These are phyloP conservation scores for Eimeria praecox DNA, from an alignment of 169 alveolate species.

Conservation along the genomic window DNA sequence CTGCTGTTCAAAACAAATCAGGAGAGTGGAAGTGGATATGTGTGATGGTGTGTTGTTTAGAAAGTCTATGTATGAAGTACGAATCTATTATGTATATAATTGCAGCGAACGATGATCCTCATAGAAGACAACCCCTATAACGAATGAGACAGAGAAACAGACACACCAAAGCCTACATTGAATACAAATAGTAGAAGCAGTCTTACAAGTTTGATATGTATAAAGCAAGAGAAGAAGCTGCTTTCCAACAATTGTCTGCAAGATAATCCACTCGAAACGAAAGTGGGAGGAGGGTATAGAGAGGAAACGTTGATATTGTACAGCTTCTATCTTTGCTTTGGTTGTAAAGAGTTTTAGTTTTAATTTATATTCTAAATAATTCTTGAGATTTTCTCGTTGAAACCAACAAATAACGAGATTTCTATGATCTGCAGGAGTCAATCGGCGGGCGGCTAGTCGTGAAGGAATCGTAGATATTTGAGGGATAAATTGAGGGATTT, in stretches of 20 bases:
- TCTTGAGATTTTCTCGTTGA: not conserved
- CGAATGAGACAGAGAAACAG: not conserved
- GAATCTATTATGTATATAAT: not conserved
- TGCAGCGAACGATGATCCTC: not conserved
- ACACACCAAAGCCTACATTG: not conserved
- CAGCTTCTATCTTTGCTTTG: not conserved
- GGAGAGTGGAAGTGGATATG: not conserved
- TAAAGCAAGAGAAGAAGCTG: not conserved
- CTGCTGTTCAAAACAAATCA: not conserved
- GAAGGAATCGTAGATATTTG: not conserved
- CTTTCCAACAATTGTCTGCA: not conserved
- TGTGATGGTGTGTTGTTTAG: not conserved
- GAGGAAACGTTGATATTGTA: not conserved
- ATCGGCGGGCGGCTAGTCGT: conserved; percentile 38
- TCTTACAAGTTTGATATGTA: not conserved
- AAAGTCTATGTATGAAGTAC: not conserved
- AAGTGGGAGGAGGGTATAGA: not conserved
- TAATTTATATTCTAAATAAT: too few species aligned
- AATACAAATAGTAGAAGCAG: not conserved
- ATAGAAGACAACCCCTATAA: not conserved
- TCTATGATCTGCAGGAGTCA: not conserved
- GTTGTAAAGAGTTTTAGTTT: not conserved
- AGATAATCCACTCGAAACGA: not conserved
- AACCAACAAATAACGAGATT: not conserved
- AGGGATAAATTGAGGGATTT: not conserved